Evolutionary conservation across 257 asterid species (phyloP).

Genomic region (Euphrasia confusa): DNA sequence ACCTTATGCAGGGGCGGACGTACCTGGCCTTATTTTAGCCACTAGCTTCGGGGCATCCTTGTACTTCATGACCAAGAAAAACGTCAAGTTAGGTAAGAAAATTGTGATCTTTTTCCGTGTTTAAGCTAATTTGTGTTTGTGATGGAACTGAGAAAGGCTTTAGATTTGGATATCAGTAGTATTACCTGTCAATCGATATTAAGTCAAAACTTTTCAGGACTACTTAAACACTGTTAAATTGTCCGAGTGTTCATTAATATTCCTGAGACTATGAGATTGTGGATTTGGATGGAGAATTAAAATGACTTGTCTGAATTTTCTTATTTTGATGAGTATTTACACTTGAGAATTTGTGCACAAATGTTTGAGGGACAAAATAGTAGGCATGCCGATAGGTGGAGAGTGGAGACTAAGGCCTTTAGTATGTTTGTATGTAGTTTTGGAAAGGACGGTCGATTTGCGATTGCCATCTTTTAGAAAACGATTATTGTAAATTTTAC

Average conservation of each 20-base stretch:
- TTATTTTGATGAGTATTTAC: background rate
- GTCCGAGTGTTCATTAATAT: background rate
- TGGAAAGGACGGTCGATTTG: background rate
- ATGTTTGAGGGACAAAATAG: conserved; percentile 2
- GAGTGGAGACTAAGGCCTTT: background rate
- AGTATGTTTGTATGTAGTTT: conserved; percentile 2
- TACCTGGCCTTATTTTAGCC: conserved; percentile 89
- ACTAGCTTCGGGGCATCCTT: conserved; percentile 93
- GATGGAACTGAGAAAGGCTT: background rate
- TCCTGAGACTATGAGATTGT: background rate
- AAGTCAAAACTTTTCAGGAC: background rate
- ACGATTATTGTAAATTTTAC: background rate
- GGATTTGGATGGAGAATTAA: background rate
- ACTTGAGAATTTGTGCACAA: background rate
- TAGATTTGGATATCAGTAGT: conserved; percentile 16
- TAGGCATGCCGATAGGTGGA: background rate
- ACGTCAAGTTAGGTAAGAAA: conserved; percentile 75
- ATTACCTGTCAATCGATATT: background rate
- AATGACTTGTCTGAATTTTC: background rate
- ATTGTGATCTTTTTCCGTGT: background rate
- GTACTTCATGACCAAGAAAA: conserved; percentile 95
- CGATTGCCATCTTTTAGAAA: background rate
- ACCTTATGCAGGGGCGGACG: conserved; percentile 73
- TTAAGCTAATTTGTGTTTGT: conserved; percentile 10
- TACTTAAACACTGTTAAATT: background rate